Evolutionary conservation across 345 rosid species (phyloP).

Genomic region (Fremontodendron californicum): DNA sequence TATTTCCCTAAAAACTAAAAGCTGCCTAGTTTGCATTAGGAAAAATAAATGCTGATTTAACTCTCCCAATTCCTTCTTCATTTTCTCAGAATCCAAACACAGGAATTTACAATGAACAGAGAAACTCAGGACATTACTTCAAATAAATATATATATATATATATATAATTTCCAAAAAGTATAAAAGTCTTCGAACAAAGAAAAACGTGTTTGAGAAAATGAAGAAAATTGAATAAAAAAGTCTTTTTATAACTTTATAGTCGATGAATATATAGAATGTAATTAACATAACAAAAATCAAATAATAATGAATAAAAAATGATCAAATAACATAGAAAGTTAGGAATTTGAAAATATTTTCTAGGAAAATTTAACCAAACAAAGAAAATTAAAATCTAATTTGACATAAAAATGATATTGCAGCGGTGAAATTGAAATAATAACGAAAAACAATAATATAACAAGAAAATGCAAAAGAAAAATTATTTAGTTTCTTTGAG

Average conservation of each 20-base stretch:
- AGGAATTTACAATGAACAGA: neutral
- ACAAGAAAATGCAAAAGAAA: neutral
- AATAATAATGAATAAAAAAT: neutral
- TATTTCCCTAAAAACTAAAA: neutral
- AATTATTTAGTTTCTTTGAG: neutral
- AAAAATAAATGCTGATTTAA: neutral
- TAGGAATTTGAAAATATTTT: neutral
- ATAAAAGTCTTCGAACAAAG: neutral
- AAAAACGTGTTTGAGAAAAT: neutral
- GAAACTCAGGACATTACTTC: neutral
- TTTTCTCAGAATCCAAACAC: slow-evolving; percentile 6
- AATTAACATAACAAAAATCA: neutral
- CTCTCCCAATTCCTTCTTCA: neutral
- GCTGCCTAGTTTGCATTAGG: neutral
- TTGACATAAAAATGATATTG: neutral
- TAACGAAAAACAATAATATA: neutral
- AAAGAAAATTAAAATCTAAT: neutral
- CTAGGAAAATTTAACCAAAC: neutral
- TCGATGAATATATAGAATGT: neutral
- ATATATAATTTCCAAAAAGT: neutral
- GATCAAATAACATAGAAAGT: neutral
- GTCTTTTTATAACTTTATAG: neutral
- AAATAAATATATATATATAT: neutral
- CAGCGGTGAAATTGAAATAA: neutral
- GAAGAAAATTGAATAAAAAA: neutral